Base-by-base conservation (phyloP, 768 basidiomycete genomes). In the Amanita pseudoporphyria region DNA sequence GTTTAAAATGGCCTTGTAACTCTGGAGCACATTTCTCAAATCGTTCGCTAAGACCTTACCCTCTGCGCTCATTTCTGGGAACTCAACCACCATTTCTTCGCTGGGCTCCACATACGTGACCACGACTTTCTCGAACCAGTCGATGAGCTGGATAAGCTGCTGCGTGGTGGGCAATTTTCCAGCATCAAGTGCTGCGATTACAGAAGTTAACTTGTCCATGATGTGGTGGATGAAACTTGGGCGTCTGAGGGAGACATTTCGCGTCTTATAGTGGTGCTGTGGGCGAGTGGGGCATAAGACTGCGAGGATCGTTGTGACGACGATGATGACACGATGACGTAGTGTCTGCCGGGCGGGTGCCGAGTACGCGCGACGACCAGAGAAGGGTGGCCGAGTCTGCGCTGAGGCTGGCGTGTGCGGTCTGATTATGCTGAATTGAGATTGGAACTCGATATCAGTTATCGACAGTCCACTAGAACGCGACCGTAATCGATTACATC, bases 141-240 rank as follows among this genome's bases (percentile, higher is more conserved):
- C 76, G 54, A 83, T 71, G 57, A 73, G 70, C 0, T 59, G 58
- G 52, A 71, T 70, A 33, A 77, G 55, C 58, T 87, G 85, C 24
- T 73, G 62, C 9, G 83, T 79, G 1, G 71, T 71, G 14, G 85
- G 85, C 3, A 85, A 66, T 59, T 87, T 87, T 18, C 82, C 82
- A 14, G 83, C 82, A 53, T 79, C 73, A 56, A 87, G 63, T 6
- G 85, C 85, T 41, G 81, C 85, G 50, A 82, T 60, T 21, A 85
- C 57, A 32, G 80, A 79, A 14, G 81, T 69, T 42, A 73, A 53
- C 66, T 76, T 78, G 51, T 87, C 81, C 83, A 87, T 86, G 49
- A 51, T 61, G 13, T 43, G 24, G 16, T 2, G 13, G 35, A 14
- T 9, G n/a, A 21, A 35, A 43, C 16, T 19, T 43, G 13, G 31